Conservation (phyloP, 2,329 filamentous ascomycete species). For the Calonectria montana region DNA sequence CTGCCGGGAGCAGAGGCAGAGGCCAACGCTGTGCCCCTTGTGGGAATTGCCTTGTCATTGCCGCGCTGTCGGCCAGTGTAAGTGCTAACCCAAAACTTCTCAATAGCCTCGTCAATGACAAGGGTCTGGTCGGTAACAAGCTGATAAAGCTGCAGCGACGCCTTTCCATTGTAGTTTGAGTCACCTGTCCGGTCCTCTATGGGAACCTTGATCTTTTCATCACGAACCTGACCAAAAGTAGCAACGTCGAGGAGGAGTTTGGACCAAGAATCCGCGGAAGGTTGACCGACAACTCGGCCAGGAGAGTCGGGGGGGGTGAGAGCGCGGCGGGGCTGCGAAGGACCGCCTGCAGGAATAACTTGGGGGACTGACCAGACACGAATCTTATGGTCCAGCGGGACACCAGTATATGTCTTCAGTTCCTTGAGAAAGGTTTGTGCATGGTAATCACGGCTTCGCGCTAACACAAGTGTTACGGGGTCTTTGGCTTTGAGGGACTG, state of each 20-base stretch:
- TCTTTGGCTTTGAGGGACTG: slow-evolving; percentile 71
- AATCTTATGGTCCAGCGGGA: slow-evolving; percentile 79
- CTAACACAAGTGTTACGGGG: slow-evolving; percentile 71
- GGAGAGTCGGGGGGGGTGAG: slow-evolving; percentile 57
- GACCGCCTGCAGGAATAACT: slow-evolving; percentile 51
- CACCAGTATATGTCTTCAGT: slow-evolving; percentile 75
- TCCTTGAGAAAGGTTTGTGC: slow-evolving; percentile 82
- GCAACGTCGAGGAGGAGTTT: slow-evolving; percentile 60
- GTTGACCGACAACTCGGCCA: slow-evolving; percentile 39
- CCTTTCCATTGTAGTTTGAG: slow-evolving; percentile 80
- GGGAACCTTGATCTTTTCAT: slow-evolving; percentile 37
- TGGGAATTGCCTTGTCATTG: slow-evolving; percentile 52
- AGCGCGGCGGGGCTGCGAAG: slow-evolving; percentile 47
- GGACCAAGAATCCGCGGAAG: slow-evolving; percentile 51
- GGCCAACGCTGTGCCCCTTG: slow-evolving; percentile 39
- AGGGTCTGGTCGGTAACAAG: slow-evolving; percentile 80
- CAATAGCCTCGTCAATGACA: slow-evolving; percentile 84
- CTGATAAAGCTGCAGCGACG: slow-evolving; percentile 73
- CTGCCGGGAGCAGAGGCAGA: slow-evolving; percentile 56
- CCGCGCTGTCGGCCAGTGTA: slow-evolving; percentile 50
- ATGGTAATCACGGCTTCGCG: slow-evolving; percentile 76
- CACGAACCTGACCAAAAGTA: slow-evolving; percentile 60
- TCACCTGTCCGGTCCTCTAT: slow-evolving; percentile 76
- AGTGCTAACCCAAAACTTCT: slow-evolving; percentile 68
- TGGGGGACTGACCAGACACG: slow-evolving; percentile 76